phyloP scores from a whole-genome alignment of 1,284 basidiomycete genomes.

The Agaricales sp. region DNA sequence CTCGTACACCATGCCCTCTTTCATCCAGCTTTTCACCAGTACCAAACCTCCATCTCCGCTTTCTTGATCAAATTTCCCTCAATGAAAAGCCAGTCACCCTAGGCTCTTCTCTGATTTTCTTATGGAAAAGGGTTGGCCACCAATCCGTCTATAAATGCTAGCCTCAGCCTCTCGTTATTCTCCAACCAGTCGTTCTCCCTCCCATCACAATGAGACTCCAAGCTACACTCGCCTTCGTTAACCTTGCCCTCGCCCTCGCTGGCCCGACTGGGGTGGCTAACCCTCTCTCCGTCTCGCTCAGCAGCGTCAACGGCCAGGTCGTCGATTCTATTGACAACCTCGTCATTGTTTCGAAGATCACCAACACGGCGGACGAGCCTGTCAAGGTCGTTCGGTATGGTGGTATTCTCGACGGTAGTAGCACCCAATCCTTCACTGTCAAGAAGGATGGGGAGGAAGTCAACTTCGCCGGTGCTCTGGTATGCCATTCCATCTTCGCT shows the following conservation, averaged over 20 bases:
- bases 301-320: not conserved
- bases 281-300: not conserved
- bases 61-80: no score
- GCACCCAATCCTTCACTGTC: not conserved
- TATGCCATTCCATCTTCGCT: not conserved
- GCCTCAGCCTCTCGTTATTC: not conserved
- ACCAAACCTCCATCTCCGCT: no score
- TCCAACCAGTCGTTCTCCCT: no score
- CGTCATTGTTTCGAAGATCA: slow-evolving; percentile 15
- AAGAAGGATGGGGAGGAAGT: not conserved
- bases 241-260: not conserved
- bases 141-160: no score
- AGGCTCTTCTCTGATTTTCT: no score
- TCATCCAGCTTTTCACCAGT: no score
- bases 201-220: not conserved
- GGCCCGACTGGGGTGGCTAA: not conserved
- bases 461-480: not conserved
- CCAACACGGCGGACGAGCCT: slow-evolving; percentile 15
- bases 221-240: not conserved
- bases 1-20: no score
- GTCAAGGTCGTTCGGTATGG: slow-evolving; percentile 12
- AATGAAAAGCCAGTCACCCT: no score
- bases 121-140: no score
- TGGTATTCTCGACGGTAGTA: not conserved
- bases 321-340: slow-evolving; percentile 16